phyloP scores from a whole-genome alignment of 2,329 filamentous ascomycete genomes.

The Aspergillus phoenicis region DNA sequence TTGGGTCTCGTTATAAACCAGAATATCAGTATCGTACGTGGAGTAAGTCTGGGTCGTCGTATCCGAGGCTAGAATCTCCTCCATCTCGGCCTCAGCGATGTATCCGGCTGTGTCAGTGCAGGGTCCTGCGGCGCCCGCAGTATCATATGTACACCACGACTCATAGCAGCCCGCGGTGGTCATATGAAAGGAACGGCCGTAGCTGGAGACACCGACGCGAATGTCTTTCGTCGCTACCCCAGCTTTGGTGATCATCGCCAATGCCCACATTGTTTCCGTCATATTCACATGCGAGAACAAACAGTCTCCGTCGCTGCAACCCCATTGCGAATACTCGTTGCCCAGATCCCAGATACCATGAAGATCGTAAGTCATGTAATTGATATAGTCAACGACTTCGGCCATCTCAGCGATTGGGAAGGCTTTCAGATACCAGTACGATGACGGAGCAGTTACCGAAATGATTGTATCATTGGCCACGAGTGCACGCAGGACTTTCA shows the following conservation, averaged over 20 bases:
- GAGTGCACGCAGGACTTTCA: slow-evolving; percentile 23
- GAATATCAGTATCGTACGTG: slow-evolving; percentile 4
- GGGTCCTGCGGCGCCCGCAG: slow-evolving; percentile 27
- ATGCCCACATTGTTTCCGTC: slow-evolving; percentile 38
- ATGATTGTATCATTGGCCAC: slow-evolving; percentile 20
- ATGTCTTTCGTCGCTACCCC: slow-evolving; percentile 27
- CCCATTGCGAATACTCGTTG: slow-evolving; percentile 23
- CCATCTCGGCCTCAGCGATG: background rate
- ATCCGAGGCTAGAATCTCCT: background rate
- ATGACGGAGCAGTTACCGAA: slow-evolving; percentile 32
- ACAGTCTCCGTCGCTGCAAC: slow-evolving; percentile 32
- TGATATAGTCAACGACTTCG: slow-evolving; percentile 36
- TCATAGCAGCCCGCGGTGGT: slow-evolving; percentile 32
- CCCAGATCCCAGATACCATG: slow-evolving; percentile 32
- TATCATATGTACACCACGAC: slow-evolving; percentile 29
- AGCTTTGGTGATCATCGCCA: slow-evolving; percentile 32
- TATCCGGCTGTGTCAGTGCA: slow-evolving; percentile 25
- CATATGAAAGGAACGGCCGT: slow-evolving; percentile 40
- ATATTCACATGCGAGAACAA: slow-evolving; percentile 44
- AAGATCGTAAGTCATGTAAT: slow-evolving; percentile 47
- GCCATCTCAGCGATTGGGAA: slow-evolving; percentile 36
- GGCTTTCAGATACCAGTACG: slow-evolving; percentile 37
- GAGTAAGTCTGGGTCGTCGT: background rate
- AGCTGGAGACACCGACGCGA: slow-evolving; percentile 35
- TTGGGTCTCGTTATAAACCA: slow-evolving; percentile 12